A percentile compares a stretch with the other conserved stretches of the same genome.
phyloP scores from a whole-genome alignment of 2,329 filamentous ascomycete genomes.

The Colletotrichum magnum region DNA sequence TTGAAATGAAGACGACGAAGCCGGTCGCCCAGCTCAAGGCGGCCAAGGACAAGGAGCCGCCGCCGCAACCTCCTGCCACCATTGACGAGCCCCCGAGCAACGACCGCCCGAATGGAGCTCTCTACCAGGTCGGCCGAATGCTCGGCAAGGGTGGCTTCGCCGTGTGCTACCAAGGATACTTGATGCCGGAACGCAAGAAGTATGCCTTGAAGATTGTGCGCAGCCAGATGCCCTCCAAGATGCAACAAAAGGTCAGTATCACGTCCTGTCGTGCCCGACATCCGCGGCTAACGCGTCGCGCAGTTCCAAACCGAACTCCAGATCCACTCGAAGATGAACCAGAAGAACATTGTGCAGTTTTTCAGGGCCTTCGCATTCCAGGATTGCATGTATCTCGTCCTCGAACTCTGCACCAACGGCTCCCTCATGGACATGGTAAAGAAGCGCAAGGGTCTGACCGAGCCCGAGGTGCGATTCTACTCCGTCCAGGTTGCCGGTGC shows the following conservation, averaged over 20 bases:
- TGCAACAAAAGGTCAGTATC: slow-evolving; percentile 81
- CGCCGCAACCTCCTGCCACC: slow-evolving; percentile 73
- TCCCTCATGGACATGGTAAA: slow-evolving; percentile 99
- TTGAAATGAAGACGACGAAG: slow-evolving; percentile 61
- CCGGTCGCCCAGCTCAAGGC: slow-evolving; percentile 67
- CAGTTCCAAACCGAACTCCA: slow-evolving; percentile 88
- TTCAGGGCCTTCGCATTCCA: slow-evolving; percentile 93
- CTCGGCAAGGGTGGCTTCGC: slow-evolving; percentile 88
- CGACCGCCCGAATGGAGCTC: slow-evolving; percentile 78
- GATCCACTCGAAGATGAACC: slow-evolving; percentile 97
- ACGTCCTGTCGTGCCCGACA: too few relatives aligned
- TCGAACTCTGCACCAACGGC: slow-evolving; percentile 95
- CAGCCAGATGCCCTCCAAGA: slow-evolving; percentile 84
- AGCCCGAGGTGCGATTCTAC: slow-evolving; percentile 94
- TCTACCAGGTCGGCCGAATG: slow-evolving; percentile 81
- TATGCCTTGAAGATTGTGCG: slow-evolving; percentile 88
- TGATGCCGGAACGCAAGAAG: slow-evolving; percentile 75
- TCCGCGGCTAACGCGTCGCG: slow-evolving; percentile 20
- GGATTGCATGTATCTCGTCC: slow-evolving; percentile 90
- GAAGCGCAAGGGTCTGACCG: slow-evolving; percentile 88
- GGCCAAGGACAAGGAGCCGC: slow-evolving; percentile 76
- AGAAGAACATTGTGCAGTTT: slow-evolving; percentile 96
- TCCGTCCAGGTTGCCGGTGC: slow-evolving; percentile 95
- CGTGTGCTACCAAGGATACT: slow-evolving; percentile 82
- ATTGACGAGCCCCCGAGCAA: slow-evolving; percentile 75